Base-by-base conservation (phyloP, 371 early-diverging fungal genomes). In the Batrachochytrium dendrobatidis region DNA sequence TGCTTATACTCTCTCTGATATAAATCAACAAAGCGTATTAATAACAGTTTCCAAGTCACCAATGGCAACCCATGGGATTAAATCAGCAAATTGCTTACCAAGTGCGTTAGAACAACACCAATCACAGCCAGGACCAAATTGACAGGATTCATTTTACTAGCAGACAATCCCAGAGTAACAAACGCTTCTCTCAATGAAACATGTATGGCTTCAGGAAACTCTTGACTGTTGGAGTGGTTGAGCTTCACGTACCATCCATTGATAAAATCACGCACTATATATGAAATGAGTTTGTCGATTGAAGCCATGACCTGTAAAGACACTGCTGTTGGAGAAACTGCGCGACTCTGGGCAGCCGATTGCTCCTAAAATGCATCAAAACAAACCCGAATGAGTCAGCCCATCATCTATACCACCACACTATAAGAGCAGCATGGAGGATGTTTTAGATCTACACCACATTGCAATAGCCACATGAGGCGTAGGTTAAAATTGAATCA, bases 241-340 rank as follows among this genome's bases (percentile, higher is more conserved):
- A 74, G n/a, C 25, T 55, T 33, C 2, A 22, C 29, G 33, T 56
- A 73, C 74, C 74, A 73, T 25, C 35, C 25, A 25, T 55, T 26
- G 48, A 73, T 60, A 32, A 66, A 73, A 59, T 73, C 74, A 15
- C 64, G 57, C 5, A 70, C 58, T 30, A 73, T 62, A 34, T 58
- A 52, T 2, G 28, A 34, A 20, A 66, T 34, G 33, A 73, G 54
- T 10, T 54, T 56, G n/a, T 64, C 49, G 5, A 70, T 12, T 39
- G 12, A n/a, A n/a, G 39, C 39, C 15, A 39, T 12, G 39, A 39
- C n/a, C 12, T n/a, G 15, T n/a, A n/a, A n/a, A 12, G 39, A n/a
- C 39, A 39, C 39, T n/a, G n/a, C n/a, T n/a, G n/a, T n/a, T n/a
- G n/a, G n/a, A n/a, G n/a, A n/a, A n/a, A n/a, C n/a, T n/a, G n/a